Conservation (phyloP, 1,139 yeast genomes). For the Lodderomyces theae region DNA sequence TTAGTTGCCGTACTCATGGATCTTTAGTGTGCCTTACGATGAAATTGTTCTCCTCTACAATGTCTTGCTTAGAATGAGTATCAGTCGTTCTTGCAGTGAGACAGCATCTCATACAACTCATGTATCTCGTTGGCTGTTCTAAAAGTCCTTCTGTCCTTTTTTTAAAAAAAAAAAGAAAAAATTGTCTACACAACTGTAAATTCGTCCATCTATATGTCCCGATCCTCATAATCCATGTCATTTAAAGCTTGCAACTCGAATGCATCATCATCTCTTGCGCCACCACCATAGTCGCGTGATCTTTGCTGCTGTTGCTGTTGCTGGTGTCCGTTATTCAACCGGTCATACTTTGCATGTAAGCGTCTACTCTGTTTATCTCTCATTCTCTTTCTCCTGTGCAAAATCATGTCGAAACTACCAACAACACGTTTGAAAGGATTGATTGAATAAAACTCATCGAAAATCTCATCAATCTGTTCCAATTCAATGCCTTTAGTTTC, state of each 20-base stretch:
- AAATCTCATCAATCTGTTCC: constrained; percentile 84
- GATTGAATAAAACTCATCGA: constrained; percentile 50
- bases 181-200: no score
- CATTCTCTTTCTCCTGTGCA: constrained; percentile 1
- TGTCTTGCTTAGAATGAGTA: no score
- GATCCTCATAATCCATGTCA: constrained; percentile 18
- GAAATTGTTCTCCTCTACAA: no score
- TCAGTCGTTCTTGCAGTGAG: no score
- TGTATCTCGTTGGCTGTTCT: no score
- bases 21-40: no score
- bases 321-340: constrained; percentile 16
- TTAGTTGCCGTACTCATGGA: no score
- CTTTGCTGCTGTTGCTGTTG: neutral
- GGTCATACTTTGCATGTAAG: constrained; percentile 7
- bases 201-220: constrained; percentile 8
- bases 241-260: constrained; percentile 17
- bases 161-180: no score
- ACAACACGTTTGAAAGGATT: constrained; percentile 8
- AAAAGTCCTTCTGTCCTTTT: no score
- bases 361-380: constrained; percentile 5
- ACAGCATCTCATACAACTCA: no score
- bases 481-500: constrained; percentile 87
- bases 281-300: constrained; percentile 1
- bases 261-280: constrained; percentile 16
- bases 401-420: constrained; percentile 6